Evolutionary conservation across 2,329 filamentous ascomycete genomes (phyloP).

Genomic region (Claviceps sp.): DNA sequence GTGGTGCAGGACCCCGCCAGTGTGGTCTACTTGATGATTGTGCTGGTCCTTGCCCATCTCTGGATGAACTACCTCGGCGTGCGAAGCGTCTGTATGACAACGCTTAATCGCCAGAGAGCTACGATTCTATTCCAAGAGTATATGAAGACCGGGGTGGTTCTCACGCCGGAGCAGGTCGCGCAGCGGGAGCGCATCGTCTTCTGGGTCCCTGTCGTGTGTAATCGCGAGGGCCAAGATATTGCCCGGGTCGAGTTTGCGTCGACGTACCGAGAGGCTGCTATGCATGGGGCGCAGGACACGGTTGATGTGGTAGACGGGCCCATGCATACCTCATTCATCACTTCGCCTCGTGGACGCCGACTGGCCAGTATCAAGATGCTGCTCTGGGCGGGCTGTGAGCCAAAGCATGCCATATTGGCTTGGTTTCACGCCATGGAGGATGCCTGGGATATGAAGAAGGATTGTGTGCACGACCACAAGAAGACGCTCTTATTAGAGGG

Average conservation of each 20-base stretch:
- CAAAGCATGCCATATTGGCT: constrained; percentile 18
- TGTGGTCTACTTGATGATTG: constrained; percentile 61
- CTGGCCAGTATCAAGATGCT: constrained; percentile 21
- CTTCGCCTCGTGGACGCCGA: constrained; percentile 10
- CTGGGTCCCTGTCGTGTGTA: constrained; percentile 21
- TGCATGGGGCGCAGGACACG: constrained; percentile 7
- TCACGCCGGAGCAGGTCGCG: constrained; percentile 54
- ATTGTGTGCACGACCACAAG: constrained; percentile 9
- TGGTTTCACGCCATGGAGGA: constrained; percentile 26
- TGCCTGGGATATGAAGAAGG: constrained; percentile 19
- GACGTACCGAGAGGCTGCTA: constrained; percentile 26
- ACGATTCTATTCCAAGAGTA: constrained; percentile 59
- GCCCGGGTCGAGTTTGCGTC: constrained; percentile 27
- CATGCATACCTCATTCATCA: constrained; percentile 17
- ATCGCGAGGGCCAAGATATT: constrained; percentile 13
- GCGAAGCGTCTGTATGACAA: constrained; percentile 67
- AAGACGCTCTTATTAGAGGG: constrained; percentile 7
- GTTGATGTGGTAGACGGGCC: constrained; percentile 17
- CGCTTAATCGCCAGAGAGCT: constrained; percentile 75
- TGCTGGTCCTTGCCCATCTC: constrained; percentile 64
- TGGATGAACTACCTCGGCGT: constrained; percentile 81
- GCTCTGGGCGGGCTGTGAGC: constrained; percentile 18
- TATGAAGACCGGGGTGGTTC: constrained; percentile 33
- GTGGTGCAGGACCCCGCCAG: constrained; percentile 54
- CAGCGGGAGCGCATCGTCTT: constrained; percentile 49